These are phyloP conservation scores for Rhododendron griersonianum DNA, from an alignment of 148 eudicot species.

Conservation along the genomic window DNA sequence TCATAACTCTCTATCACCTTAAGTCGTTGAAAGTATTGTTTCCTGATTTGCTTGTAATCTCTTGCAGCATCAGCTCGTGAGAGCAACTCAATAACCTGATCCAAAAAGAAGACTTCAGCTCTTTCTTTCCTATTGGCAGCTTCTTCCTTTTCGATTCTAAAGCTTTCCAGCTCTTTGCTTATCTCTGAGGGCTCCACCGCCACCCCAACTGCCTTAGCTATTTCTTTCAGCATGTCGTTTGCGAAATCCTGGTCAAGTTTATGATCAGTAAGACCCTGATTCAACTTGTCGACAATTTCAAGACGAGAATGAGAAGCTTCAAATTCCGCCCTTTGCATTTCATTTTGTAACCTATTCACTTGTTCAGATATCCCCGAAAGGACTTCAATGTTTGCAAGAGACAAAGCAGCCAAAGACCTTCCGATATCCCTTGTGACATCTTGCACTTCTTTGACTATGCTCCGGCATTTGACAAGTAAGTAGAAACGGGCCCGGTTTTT, in stretches of 20 bases:
- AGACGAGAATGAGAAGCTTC: conserved; percentile 24
- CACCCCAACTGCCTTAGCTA: conserved; percentile 37
- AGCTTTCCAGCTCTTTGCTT: conserved; percentile 28
- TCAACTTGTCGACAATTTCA: conserved; percentile 29
- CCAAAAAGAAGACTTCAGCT: conserved; percentile 34
- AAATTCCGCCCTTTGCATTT: conserved; percentile 39
- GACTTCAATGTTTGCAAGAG: conserved; percentile 25
- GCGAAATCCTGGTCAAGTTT: conserved; percentile 28
- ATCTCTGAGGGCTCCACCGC: conserved; percentile 31
- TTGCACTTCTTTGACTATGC: conserved; percentile 30
- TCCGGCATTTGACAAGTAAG: conserved; percentile 29
- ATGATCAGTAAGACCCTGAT: conserved; percentile 23
- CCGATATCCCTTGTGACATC: conserved; percentile 42
- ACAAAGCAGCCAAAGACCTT: conserved; percentile 22
- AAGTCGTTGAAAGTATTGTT: conserved; percentile 35
- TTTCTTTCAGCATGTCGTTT: conserved; percentile 30
- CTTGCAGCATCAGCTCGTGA: conserved; percentile 44
- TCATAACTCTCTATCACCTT: conserved; percentile 25
- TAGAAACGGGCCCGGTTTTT: conserved; percentile 29
- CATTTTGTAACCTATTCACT: conserved; percentile 28
- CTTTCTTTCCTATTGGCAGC: conserved; percentile 32
- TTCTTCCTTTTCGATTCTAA: conserved; percentile 33
- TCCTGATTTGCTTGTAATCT: conserved; percentile 29
- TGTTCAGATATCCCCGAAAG: conserved; percentile 30
- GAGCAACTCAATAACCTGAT: conserved; percentile 37